Conservation (phyloP, 192 early-diverging fungal species). For the Backusella tarrabulga region DNA sequence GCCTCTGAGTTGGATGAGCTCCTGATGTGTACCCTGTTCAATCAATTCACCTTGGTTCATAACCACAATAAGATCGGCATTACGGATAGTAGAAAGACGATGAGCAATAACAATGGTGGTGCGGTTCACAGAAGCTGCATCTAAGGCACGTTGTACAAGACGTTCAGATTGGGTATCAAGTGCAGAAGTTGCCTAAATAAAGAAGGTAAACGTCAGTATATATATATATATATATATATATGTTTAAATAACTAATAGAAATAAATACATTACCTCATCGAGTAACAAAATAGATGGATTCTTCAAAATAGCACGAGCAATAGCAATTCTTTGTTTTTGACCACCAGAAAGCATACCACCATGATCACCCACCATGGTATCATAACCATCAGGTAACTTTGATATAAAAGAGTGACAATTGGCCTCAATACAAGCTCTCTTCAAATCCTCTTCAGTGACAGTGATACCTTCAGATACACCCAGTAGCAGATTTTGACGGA, state of each 20-base stretch:
- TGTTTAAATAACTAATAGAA: constrained; percentile 28
- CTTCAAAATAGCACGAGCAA: constrained; percentile 87
- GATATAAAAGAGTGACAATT: constrained; percentile 84
- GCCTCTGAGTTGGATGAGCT: constrained; percentile 61
- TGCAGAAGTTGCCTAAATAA: constrained; percentile 67
- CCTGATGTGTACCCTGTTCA: constrained; percentile 77
- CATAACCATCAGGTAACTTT: constrained; percentile 77
- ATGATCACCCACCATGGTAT: constrained; percentile 81
- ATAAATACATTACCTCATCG: constrained; percentile 55
- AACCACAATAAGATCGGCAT: constrained; percentile 86
- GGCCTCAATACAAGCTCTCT: constrained; percentile 58
- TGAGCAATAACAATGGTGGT: constrained; percentile 91
- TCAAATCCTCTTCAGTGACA: constrained; percentile 71
- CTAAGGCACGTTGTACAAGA: constrained; percentile 79
- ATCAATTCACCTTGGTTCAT: constrained; percentile 65
- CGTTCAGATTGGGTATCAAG: constrained; percentile 78
- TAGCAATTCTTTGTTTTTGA: constrained; percentile 94
- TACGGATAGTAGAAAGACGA: constrained; percentile 85
- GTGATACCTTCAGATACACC: constrained; percentile 49
- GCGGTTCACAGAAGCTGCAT: constrained; percentile 65
- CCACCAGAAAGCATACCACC: constrained; percentile 77
- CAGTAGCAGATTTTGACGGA: constrained; percentile 80
- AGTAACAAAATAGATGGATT: constrained; percentile 80
- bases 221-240: background rate
- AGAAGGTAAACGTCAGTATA: constrained; percentile 24